Conservation (phyloP, 2,329 filamentous ascomycete genomes). For the Penicillium sp. region DNA sequence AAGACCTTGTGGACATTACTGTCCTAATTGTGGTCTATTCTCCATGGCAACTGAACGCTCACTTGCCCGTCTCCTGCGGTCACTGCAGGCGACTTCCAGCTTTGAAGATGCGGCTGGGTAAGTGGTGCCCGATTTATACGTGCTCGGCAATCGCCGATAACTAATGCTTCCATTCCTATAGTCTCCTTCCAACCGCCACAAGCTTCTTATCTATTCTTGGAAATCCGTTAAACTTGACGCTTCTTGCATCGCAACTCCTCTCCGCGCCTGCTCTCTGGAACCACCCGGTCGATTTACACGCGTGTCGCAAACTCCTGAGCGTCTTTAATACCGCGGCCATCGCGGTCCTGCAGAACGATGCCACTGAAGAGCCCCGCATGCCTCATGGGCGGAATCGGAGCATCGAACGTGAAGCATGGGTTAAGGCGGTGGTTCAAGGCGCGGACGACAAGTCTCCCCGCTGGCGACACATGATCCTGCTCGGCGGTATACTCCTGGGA, state of each 20-base stretch:
- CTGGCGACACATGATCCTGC: constrained; percentile 82
- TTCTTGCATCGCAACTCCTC: constrained; percentile 61
- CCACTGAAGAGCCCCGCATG: constrained; percentile 34
- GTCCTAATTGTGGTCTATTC: constrained; percentile 1
- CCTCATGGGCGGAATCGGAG: constrained; percentile 50
- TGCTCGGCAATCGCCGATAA: constrained; percentile 11
- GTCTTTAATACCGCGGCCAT: constrained; percentile 63
- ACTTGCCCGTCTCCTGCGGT: constrained; percentile 59
- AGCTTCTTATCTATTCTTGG: constrained; percentile 52
- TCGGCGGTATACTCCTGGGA: constrained; percentile 76
- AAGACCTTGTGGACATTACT: constrained; percentile 6
- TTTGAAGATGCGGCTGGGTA: constrained; percentile 62
- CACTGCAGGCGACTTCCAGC: constrained; percentile 59
- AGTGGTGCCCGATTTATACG: constrained; percentile 12
- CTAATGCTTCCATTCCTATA: constrained; percentile 25
- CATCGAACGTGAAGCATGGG: constrained; percentile 57
- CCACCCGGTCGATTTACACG: constrained; percentile 53
- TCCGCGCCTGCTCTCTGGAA: constrained; percentile 62
- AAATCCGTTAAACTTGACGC: constrained; percentile 62
- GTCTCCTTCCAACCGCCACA: constrained; percentile 55
- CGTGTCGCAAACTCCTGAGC: constrained; percentile 58
- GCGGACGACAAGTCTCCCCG: constrained; percentile 64
- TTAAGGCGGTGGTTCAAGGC: constrained; percentile 58
- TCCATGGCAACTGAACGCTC: constrained; percentile 62
- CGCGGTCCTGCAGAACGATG: constrained; percentile 52